Evolutionary conservation across 2,329 filamentous ascomycete species (phyloP).

Genomic region (Colletotrichum orbiculare): DNA sequence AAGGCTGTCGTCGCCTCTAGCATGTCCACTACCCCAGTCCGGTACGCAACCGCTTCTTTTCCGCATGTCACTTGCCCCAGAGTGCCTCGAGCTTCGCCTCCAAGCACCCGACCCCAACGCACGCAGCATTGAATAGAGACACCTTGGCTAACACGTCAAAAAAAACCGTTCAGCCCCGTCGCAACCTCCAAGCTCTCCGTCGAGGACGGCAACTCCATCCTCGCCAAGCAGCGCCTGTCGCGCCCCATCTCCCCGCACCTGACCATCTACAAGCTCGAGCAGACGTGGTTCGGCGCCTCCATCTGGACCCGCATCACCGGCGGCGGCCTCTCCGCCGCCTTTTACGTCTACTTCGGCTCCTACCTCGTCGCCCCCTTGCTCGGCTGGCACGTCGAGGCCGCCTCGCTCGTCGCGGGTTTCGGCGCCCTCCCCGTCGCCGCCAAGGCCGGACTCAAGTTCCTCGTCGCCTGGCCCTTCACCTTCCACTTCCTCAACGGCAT

Average conservation of each 20-base stretch:
- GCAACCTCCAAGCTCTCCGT: constrained; percentile 68
- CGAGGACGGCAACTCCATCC: constrained; percentile 70
- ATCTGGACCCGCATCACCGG: constrained; percentile 89
- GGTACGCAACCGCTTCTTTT: constrained; percentile 49
- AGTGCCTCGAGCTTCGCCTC: too few relatives aligned
- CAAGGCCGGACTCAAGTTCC: constrained; percentile 68
- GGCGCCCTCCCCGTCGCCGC: constrained; percentile 67
- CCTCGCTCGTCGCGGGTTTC: constrained; percentile 69
- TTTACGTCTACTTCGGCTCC: constrained; percentile 83
- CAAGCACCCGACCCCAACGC: background rate
- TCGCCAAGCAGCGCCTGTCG: constrained; percentile 81
- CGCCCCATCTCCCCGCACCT: constrained; percentile 90
- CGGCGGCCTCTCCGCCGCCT: constrained; percentile 72
- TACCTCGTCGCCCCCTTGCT: constrained; percentile 85
- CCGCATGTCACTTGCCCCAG: too few relatives aligned
- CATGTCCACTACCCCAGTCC: constrained; percentile 56
- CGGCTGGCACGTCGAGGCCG: constrained; percentile 71
- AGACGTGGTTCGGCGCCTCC: constrained; percentile 83
- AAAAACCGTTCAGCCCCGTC: constrained; percentile 56
- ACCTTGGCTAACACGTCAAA: constrained; percentile 13
- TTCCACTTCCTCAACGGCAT: constrained; percentile 68
- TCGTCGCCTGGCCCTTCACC: constrained; percentile 67
- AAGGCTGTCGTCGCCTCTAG: constrained; percentile 56
- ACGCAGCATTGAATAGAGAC: background rate
- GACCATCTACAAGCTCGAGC: constrained; percentile 84